phyloP scores from a whole-genome alignment of 257 asterid species.

The Oldenlandia corymbosa region DNA sequence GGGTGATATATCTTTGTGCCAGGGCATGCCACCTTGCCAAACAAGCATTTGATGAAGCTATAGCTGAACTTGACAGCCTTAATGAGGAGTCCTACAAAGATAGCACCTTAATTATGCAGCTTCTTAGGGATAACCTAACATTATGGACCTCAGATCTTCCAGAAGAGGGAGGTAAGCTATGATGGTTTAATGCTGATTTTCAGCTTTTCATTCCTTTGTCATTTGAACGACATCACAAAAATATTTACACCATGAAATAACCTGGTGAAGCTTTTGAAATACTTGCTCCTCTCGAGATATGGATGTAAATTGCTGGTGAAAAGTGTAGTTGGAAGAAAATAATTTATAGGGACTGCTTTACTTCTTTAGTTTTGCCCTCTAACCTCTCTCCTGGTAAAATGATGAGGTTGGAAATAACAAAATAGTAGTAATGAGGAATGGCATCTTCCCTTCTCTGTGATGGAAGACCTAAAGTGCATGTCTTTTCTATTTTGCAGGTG shows the following conservation, averaged over 20 bases:
- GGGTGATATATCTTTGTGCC: conserved; percentile 13
- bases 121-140: conserved; percentile 65
- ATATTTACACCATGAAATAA: background rate
- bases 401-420: too few relatives aligned
- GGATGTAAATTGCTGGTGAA: background rate
- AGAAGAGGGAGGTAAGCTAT: conserved; percentile 58
- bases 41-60: conserved; percentile 61
- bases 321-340: background rate
- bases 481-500: conserved; percentile 36
- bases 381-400: background rate
- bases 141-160: conserved; percentile 71
- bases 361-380: background rate
- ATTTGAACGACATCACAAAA: too few relatives aligned
- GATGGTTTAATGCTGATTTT: background rate
- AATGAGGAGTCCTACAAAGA: conserved; percentile 71
- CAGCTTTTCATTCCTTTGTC: background rate
- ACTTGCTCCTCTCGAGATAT: background rate
- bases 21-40: conserved; percentile 83
- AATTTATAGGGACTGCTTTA: background rate
- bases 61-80: conserved; percentile 68
- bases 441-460: background rate
- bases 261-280: background rate
- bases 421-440: background rate
- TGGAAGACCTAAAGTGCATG: background rate
- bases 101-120: conserved; percentile 82